These are phyloP conservation scores for Talaromyces sp. DNA, from an alignment of 2,329 filamentous ascomycete species.

Conservation along the genomic window DNA sequence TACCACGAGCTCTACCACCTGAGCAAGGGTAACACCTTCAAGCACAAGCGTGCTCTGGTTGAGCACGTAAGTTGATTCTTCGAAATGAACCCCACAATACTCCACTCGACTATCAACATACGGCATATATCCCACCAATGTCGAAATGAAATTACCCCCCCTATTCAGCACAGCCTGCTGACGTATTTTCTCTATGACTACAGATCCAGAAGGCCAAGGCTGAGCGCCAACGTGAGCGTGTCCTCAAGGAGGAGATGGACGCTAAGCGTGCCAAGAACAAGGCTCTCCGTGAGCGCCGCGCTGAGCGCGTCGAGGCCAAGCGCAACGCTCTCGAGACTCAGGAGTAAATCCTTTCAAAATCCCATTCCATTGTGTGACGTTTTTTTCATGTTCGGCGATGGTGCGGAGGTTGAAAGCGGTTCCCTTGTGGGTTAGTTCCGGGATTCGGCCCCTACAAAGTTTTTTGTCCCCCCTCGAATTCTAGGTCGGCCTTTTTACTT, in stretches of 20 bases:
- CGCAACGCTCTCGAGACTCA: conserved; percentile 77
- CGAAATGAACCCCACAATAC: not conserved
- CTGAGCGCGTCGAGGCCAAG: conserved; percentile 90
- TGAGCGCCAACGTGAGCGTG: conserved; percentile 94
- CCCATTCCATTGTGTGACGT: conserved; percentile 33
- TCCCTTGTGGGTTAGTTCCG: conserved; percentile 32
- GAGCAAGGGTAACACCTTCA: conserved; percentile 99
- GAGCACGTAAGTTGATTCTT: conserved; percentile 80
- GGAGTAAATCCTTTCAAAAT: conserved; percentile 41
- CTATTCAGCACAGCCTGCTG: conserved; percentile 12
- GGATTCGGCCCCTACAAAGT: conserved; percentile 30
- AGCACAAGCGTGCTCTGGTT: conserved; percentile 99
- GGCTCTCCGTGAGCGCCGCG: conserved; percentile 98
- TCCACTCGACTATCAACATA: not conserved
- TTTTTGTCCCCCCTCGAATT: conserved; percentile 19
- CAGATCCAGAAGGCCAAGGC: conserved; percentile 99
- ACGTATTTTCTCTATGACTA: conserved; percentile 30
- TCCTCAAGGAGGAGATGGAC: conserved; percentile 99
- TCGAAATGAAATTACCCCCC: not conserved
- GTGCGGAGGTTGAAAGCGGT: conserved; percentile 40
- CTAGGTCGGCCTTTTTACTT: conserved; percentile 32
- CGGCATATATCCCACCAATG: not conserved
- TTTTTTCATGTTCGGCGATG: conserved; percentile 37
- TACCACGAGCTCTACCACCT: conserved; percentile 99
- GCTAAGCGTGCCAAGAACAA: conserved; percentile 99